These are phyloP conservation scores for Immersiella caudata DNA, from an alignment of 495 filamentous ascomycete genomes.

Conservation along the genomic window DNA sequence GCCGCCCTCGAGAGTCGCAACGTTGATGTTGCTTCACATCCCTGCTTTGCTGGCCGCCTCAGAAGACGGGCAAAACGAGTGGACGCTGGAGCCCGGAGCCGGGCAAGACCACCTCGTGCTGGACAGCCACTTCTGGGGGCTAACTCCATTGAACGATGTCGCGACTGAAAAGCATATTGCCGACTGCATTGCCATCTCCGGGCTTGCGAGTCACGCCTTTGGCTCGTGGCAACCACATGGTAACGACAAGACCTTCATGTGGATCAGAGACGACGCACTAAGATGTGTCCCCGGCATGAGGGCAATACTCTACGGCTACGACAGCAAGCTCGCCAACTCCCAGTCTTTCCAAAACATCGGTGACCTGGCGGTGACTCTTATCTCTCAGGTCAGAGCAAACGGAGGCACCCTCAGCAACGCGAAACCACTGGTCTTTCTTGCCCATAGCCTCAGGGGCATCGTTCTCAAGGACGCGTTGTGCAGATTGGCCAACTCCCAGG, in stretches of 20 bases:
- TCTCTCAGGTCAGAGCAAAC: not conserved
- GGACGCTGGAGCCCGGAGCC: not conserved
- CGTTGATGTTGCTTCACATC: not conserved
- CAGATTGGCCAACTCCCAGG: conserved; percentile 8
- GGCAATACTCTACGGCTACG: conserved; percentile 38
- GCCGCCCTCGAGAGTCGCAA: not conserved
- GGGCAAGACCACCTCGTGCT: not conserved
- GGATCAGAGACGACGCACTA: conserved; percentile 42
- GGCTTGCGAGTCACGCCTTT: conserved; percentile 25
- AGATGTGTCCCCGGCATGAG: conserved; percentile 25
- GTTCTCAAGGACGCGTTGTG: conserved; percentile 36
- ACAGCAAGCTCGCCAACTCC: conserved; percentile 20
- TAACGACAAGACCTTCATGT: conserved; percentile 28
- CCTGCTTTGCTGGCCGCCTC: not conserved
- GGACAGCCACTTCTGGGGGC: not conserved
- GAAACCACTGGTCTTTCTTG: conserved; percentile 36
- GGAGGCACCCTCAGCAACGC: conserved; percentile 13
- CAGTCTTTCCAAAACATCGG: conserved; percentile 29
- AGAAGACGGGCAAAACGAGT: not conserved
- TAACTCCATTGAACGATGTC: not conserved
- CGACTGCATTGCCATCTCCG: conserved; percentile 29
- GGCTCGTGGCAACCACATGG: conserved; percentile 31
- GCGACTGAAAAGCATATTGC: not conserved
- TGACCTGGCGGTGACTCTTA: conserved; percentile 24
- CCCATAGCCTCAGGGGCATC: conserved; percentile 43